phyloP scores from a whole-genome alignment of 139 green algal genomes.

The Tetraselmis striata region DNA sequence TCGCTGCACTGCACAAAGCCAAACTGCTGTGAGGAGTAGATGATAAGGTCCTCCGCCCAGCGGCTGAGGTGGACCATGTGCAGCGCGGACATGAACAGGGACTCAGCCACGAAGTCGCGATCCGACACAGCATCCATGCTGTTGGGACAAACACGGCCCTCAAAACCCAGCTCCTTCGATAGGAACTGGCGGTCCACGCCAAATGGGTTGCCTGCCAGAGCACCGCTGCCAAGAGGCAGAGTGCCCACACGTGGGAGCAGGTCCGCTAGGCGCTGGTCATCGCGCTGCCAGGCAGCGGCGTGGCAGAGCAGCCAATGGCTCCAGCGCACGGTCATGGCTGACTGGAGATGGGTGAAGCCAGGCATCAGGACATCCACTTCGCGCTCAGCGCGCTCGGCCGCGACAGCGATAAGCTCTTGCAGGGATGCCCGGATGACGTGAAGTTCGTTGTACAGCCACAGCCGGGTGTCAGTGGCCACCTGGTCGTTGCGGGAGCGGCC shows the following conservation, averaged over 20 bases:
- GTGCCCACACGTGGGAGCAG: slow-evolving; percentile 78
- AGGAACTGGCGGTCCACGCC: slow-evolving; percentile 74
- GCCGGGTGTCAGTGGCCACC: slow-evolving; percentile 92
- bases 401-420: slow-evolving; percentile 71
- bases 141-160: slow-evolving; percentile 76
- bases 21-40: slow-evolving; percentile 85
- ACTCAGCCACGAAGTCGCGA: slow-evolving; percentile 92
- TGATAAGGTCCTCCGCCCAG: slow-evolving; percentile 94
- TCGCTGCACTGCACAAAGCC: slow-evolving; percentile 88
- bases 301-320: slow-evolving; percentile 93
- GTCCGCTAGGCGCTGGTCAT: slow-evolving; percentile 86
- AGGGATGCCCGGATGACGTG: slow-evolving; percentile 56
- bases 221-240: slow-evolving; percentile 80
- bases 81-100: slow-evolving; percentile 73
- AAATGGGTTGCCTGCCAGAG: slow-evolving; percentile 94
- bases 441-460: slow-evolving; percentile 83
- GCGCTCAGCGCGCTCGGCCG: slow-evolving; percentile 67
- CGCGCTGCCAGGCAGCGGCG: slow-evolving; percentile 83
- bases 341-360: slow-evolving; percentile 95
- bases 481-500: slow-evolving; percentile 94
- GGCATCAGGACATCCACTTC: slow-evolving; percentile 90
- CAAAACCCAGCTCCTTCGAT: slow-evolving; percentile 68
- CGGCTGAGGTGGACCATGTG: slow-evolving; percentile 81
- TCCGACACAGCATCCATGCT: slow-evolving; percentile 94
- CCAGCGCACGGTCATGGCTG: slow-evolving; percentile 89